Evolutionary conservation across 2,329 filamentous ascomycete genomes (phyloP), one percentile per base, ranked within the genome.

Genomic region (Lithohypha guttulata): DNA sequence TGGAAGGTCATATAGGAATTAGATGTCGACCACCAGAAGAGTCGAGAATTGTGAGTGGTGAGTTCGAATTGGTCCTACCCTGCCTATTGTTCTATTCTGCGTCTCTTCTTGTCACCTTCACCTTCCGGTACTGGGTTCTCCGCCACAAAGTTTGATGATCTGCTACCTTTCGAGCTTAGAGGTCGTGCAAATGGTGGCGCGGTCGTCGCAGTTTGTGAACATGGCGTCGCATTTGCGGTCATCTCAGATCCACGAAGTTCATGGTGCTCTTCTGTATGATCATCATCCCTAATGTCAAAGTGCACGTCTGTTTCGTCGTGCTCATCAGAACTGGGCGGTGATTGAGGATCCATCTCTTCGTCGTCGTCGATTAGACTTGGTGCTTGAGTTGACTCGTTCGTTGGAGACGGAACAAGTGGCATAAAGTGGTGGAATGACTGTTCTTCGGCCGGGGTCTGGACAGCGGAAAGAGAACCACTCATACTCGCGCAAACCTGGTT

Each of bases 331-430:
- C 75, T 79, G 29, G 69, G 64, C 3, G 70, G 70, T 3, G 79
- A 83, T 40, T 80, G 60, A 10, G 55, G 78, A 49, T 82, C 81
- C 52, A 81, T 84, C 55, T 85, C 81, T 51, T 81, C 79, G 54
- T 85, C 81, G 59, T 87, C 82, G 59, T 81, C 84, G 54, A 86
- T 81, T 34, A 87, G 69, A 51, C 80, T 85, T 15, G 82, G 82
- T 6, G 82, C 81, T 49, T 83, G 82, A 58, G 84, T 84, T 57
- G 79, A 81, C 35, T 79, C 69, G 30, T 78, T 61, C 29, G 59
- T 55, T 18, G 60, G 55, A 15, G 47, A 50, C 9, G 51, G 52
- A 13, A 39, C 6, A 10, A 39, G 36, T n/a, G 27, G 20, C 27
- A 33, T 17, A 15, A 39, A 39, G 4, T 25, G n/a, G 28, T 39